A percentile compares a stretch with the other conserved stretches of the same genome.
phyloP scores from a whole-genome alignment of 495 filamentous ascomycete genomes.

The Emericellopsis terricola region DNA sequence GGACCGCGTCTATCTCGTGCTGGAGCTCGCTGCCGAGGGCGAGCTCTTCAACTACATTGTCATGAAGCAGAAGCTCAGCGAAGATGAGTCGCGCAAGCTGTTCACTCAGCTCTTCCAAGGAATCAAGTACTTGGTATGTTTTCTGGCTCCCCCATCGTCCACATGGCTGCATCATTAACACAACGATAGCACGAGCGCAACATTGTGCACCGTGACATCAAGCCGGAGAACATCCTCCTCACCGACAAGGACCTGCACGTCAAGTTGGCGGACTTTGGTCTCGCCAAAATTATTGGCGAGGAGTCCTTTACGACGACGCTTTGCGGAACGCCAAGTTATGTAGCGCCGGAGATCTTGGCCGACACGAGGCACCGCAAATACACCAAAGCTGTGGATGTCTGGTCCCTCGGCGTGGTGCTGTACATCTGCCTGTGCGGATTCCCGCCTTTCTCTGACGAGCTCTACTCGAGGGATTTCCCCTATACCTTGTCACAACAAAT shows the following conservation, averaged over 20 bases:
- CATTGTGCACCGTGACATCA: slow-evolving; percentile 96
- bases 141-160: not conserved
- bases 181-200: slow-evolving; percentile 75
- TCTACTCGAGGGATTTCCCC: slow-evolving; percentile 61
- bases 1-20: slow-evolving; percentile 76
- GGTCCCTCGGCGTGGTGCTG: slow-evolving; percentile 95
- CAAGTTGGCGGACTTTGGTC: slow-evolving; percentile 92
- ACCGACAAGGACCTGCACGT: slow-evolving; percentile 66
- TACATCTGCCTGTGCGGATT: slow-evolving; percentile 99
- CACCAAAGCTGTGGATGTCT: slow-evolving; percentile 88
- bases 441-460: slow-evolving; percentile 90
- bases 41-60: slow-evolving; percentile 94
- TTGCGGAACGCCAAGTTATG: slow-evolving; percentile 91
- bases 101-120: slow-evolving; percentile 88
- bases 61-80: slow-evolving; percentile 68
- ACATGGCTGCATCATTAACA: slow-evolving; percentile 17
- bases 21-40: slow-evolving; percentile 82
- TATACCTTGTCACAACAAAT: slow-evolving; percentile 85
- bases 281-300: slow-evolving; percentile 97
- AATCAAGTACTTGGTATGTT: slow-evolving; percentile 76
- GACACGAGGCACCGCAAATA: slow-evolving; percentile 65
- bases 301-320: slow-evolving; percentile 96
- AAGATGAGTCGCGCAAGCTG: slow-evolving; percentile 66
- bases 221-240: slow-evolving; percentile 94
- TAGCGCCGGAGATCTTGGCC: slow-evolving; percentile 88